Percentiles rank a stretch among this genome's conserved stretches.
Evolutionary conservation across 202 grass and related monocot genomes (phyloP).

Genomic region (Brachypodium distachyon): DNA sequence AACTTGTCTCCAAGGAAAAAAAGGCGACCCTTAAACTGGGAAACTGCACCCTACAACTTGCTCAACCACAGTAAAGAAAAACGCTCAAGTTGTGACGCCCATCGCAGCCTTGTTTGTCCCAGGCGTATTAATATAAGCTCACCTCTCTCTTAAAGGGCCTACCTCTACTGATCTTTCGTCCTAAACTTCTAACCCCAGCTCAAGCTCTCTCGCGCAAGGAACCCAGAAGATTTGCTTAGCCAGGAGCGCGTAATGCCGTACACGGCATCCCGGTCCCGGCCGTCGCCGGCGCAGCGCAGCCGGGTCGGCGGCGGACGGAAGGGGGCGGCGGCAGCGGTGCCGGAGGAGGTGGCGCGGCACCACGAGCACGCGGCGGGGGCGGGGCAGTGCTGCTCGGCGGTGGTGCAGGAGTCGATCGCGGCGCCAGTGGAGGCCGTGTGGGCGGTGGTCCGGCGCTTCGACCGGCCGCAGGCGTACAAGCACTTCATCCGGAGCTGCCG

Average conservation of each 20-base stretch:
- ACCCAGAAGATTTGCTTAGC: background rate
- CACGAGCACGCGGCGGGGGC: constrained; percentile 59
- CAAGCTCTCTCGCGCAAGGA: background rate
- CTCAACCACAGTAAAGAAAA: background rate
- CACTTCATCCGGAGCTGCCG: constrained; percentile 88
- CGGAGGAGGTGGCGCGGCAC: constrained; percentile 53
- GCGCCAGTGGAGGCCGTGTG: constrained; percentile 61
- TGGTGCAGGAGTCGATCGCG: constrained; percentile 56
- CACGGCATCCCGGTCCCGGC: constrained; percentile 25
- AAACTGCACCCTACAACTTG: constrained; percentile 35
- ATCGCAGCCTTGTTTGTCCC: constrained; percentile 16
- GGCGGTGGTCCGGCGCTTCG: constrained; percentile 89
- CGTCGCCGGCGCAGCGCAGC: constrained; percentile 31
- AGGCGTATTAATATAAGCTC: constrained; percentile 23
- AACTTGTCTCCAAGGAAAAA: too few relatives aligned
- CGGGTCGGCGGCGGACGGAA: constrained; percentile 1
- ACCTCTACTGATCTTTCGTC: background rate
- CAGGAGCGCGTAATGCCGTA: constrained; percentile 34
- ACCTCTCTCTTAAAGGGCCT: background rate
- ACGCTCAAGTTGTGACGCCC: constrained; percentile 20
- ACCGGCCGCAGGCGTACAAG: constrained; percentile 91
- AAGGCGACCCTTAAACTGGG: background rate
- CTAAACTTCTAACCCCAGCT: background rate
- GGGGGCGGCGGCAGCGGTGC: constrained; percentile 19
- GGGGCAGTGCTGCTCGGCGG: constrained; percentile 79